Evolutionary conservation across 352 stramenopile species (phyloP).

Genomic region (Globisporangium recalcitrans): DNA sequence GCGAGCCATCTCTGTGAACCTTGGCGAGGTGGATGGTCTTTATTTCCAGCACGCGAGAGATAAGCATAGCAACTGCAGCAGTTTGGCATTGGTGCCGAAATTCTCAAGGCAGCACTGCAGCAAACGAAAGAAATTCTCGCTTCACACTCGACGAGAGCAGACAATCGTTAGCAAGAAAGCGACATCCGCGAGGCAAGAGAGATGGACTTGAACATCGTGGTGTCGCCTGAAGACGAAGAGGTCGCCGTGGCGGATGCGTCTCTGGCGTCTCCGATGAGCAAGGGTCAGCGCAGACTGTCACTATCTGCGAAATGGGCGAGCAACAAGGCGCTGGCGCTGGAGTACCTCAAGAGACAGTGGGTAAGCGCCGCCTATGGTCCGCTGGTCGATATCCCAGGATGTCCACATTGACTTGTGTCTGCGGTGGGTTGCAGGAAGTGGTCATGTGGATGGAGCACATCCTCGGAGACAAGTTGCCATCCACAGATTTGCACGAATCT

Average conservation of each 20-base stretch:
- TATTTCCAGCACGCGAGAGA: constrained; percentile 4
- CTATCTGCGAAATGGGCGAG: constrained; percentile 72
- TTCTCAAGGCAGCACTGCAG: constrained; percentile 6
- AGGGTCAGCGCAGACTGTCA: constrained; percentile 62
- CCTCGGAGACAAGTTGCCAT: constrained; percentile 45
- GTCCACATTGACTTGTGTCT: neutral
- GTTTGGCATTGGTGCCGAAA: constrained; percentile 1
- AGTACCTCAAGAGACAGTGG: constrained; percentile 66
- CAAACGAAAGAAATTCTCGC: constrained; percentile 2
- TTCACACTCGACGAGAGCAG: neutral
- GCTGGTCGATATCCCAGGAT: neutral
- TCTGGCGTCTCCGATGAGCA: constrained; percentile 55
- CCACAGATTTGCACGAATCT: constrained; percentile 51
- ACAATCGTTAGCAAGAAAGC: neutral
- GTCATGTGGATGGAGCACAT: constrained; percentile 74
- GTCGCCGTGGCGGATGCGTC: constrained; percentile 14
- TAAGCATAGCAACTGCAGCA: constrained; percentile 7
- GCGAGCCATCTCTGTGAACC: neutral
- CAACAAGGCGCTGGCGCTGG: constrained; percentile 65
- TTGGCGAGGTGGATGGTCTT: neutral
- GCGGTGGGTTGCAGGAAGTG: constrained; percentile 63
- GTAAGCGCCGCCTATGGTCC: constrained; percentile 18
- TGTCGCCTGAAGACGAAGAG: constrained; percentile 29
- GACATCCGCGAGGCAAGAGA: neutral
- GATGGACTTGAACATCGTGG: constrained; percentile 42